phyloP scores from a whole-genome alignment of 2,329 filamentous ascomycete species.

The Aspergillus awamori region DNA sequence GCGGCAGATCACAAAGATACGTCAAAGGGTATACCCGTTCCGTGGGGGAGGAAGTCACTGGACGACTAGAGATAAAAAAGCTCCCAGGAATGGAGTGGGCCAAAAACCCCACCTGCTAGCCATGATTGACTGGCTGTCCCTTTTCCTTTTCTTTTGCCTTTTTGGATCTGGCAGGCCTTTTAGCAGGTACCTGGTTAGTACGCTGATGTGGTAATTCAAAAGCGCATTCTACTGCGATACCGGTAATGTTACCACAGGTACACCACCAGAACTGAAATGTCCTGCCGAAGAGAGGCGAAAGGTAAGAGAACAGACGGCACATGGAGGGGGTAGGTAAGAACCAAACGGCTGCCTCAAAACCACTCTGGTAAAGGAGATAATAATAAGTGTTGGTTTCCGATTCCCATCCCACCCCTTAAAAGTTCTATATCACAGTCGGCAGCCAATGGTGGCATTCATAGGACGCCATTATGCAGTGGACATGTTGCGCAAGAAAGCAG shows the following conservation, averaged over 20 bases:
- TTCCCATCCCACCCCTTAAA: neutral
- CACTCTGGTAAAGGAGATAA: neutral
- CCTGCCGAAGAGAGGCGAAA: neutral
- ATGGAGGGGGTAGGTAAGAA: neutral
- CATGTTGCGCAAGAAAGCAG: constrained; percentile 9
- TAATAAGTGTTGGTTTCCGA: too few species aligned
- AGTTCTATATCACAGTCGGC: neutral
- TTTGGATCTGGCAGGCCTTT: constrained; percentile 5
- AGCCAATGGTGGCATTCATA: constrained; percentile 6
- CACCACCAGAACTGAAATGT: neutral
- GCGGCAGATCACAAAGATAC: constrained; percentile 33
- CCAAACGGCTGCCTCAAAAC: neutral
- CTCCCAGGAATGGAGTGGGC: constrained; percentile 16
- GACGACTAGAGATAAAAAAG: constrained; percentile 18
- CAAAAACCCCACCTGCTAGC: constrained; percentile 17
- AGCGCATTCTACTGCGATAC: neutral
- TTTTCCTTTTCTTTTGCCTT: constrained; percentile 8
- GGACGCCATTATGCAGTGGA: constrained; percentile 9
- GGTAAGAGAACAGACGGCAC: neutral
- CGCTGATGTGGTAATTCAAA: neutral
- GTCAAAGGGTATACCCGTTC: constrained; percentile 39
- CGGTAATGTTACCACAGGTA: neutral
- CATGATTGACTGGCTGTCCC: constrained; percentile 12
- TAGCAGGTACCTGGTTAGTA: constrained; percentile 1
- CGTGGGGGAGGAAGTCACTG: constrained; percentile 25